phyloP scores from a whole-genome alignment of 2,329 filamentous ascomycete species.

The Stachybotrys elegans region DNA sequence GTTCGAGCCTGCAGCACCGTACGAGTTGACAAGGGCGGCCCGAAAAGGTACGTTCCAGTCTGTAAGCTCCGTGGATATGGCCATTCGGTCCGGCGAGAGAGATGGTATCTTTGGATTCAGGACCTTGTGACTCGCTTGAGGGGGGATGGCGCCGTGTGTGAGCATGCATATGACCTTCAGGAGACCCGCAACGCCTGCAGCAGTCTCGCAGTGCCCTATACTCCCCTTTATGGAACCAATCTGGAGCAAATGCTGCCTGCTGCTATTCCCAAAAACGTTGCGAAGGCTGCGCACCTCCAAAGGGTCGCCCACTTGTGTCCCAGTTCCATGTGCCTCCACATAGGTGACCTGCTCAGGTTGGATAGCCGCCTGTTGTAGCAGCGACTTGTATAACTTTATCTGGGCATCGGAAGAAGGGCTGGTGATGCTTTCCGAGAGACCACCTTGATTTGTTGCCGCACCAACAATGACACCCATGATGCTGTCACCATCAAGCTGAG shows the following conservation, averaged over 20 bases:
- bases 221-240: neutral
- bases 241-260: neutral
- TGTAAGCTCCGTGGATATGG: conserved; percentile 3
- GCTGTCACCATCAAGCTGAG: conserved; percentile 43
- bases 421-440: conserved; percentile 20
- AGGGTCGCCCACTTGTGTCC: neutral
- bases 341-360: neutral
- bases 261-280: neutral
- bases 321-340: neutral
- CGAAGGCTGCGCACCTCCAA: neutral
- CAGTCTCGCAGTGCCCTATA: conserved; percentile 14
- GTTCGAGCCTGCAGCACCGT: conserved; percentile 30
- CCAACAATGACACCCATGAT: conserved; percentile 37
- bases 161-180: conserved; percentile 29
- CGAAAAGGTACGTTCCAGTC: conserved; percentile 15
- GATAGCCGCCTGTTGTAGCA: neutral
- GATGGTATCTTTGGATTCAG: conserved; percentile 23
- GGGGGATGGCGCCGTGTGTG: conserved; percentile 15
- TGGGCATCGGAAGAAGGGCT: neutral
- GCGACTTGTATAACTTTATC: neutral
- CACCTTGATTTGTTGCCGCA: conserved; percentile 29
- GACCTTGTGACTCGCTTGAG: conserved; percentile 15
- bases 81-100: conserved; percentile 9
- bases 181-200: conserved; percentile 21
- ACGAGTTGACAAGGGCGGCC: conserved; percentile 27